Conservation (phyloP, 2,329 filamentous ascomycete genomes). For the Cordyceps tenuipes region DNA sequence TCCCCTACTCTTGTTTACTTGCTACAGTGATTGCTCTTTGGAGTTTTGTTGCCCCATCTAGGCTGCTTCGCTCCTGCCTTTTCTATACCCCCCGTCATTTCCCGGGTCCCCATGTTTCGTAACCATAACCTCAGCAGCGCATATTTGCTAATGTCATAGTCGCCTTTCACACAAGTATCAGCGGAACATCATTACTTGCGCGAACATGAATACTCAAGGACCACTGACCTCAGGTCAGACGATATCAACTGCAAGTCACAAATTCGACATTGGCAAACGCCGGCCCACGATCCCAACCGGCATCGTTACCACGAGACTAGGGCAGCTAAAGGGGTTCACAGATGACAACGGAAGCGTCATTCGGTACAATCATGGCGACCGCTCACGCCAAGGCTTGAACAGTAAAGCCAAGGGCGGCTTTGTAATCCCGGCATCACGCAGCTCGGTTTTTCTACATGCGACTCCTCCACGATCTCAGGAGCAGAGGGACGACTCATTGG, state of each 20-base stretch:
- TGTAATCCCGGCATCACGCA: slow-evolving; percentile 14
- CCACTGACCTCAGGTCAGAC: background rate
- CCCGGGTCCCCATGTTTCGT: background rate
- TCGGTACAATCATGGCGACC: slow-evolving; percentile 12
- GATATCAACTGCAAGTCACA: background rate
- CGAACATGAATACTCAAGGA: background rate
- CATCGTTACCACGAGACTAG: slow-evolving; percentile 1
- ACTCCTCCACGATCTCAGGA: background rate
- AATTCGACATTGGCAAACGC: background rate
- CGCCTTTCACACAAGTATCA: background rate
- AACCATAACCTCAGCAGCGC: background rate
- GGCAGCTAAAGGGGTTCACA: slow-evolving; percentile 2
- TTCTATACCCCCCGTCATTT: background rate
- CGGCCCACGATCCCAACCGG: slow-evolving; percentile 4
- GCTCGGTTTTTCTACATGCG: background rate
- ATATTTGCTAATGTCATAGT: background rate
- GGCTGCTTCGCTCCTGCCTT: background rate
- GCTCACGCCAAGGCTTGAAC: slow-evolving; percentile 17
- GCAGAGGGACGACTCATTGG: background rate
- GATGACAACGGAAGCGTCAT: background rate
- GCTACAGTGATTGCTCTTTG: background rate
- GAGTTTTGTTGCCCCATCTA: background rate
- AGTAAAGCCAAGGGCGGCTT: slow-evolving; percentile 13
- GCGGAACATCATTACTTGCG: background rate
- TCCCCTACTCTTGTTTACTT: background rate